Conservation (phyloP, 1,284 basidiomycete species). For the Taiwanofungus camphoratus region DNA sequence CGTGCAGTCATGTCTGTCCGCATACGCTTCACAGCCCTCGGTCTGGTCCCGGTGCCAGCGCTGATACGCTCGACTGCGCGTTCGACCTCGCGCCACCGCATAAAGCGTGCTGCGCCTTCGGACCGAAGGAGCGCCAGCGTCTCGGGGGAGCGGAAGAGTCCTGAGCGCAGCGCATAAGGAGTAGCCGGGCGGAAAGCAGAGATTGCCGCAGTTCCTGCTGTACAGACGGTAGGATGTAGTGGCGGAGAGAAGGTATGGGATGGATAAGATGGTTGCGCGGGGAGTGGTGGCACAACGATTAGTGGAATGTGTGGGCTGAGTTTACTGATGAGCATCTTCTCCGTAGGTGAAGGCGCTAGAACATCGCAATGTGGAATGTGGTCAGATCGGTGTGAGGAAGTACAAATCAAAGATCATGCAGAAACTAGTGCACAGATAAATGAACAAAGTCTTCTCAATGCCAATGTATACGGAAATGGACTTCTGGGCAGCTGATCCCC, state of each 20-base stretch:
- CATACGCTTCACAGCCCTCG: background rate
- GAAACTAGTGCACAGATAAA: too few relatives aligned
- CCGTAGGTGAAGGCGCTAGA: slow-evolving; percentile 28
- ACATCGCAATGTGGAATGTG: too few relatives aligned
- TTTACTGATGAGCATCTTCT: slow-evolving; percentile 43
- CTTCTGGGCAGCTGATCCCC: too few relatives aligned
- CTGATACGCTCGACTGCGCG: slow-evolving; percentile 33
- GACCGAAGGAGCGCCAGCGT: slow-evolving; percentile 46
- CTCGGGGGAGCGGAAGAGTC: slow-evolving; percentile 57
- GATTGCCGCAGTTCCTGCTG: slow-evolving; percentile 27
- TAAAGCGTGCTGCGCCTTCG: slow-evolving; percentile 65
- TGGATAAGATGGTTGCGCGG: slow-evolving; percentile 8
- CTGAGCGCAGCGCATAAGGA: slow-evolving; percentile 44
- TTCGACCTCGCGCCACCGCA: slow-evolving; percentile 66
- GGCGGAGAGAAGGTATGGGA: slow-evolving; percentile 3
- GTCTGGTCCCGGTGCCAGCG: background rate
- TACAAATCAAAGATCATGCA: too few relatives aligned
- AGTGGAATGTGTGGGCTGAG: slow-evolving; percentile 54
- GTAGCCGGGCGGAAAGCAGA: slow-evolving; percentile 51
- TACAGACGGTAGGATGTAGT: slow-evolving; percentile 18
- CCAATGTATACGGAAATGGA: too few relatives aligned
- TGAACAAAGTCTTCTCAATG: too few relatives aligned
- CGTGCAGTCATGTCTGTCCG: background rate
- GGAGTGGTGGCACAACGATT: slow-evolving; percentile 40
- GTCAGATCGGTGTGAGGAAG: too few relatives aligned